Conservation (phyloP, 495 filamentous ascomycete species). For the Penicillium waksmanii region DNA sequence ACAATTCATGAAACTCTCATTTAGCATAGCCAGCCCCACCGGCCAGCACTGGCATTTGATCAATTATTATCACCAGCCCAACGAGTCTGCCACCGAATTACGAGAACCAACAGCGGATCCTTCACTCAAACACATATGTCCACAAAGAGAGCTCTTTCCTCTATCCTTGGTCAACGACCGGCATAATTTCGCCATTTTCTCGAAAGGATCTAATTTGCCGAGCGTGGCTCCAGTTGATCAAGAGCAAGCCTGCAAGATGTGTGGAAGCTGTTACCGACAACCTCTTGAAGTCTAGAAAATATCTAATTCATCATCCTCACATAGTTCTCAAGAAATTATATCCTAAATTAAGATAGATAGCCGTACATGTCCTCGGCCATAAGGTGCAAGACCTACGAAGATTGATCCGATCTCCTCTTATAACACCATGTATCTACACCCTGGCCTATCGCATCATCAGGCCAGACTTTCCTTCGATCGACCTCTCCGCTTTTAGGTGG, state of each 20-base stretch:
- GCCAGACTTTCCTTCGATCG: too few species aligned
- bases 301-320: background rate
- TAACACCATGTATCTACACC: too few species aligned
- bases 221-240: background rate
- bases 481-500: too few species aligned
- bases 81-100: background rate
- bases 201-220: background rate
- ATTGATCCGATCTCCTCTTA: too few species aligned
- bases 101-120: background rate
- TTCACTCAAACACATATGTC: conserved; percentile 1
- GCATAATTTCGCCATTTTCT: conserved; percentile 3
- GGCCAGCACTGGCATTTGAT: conserved; percentile 3
- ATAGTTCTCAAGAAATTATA: background rate
- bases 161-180: conserved; percentile 2
- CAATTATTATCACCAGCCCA: conserved; percentile 3
- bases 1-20: conserved; percentile 3
- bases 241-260: conserved; percentile 1
- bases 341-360: background rate
- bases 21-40: background rate
- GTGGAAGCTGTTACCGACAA: conserved; percentile 1
- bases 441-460: too few species aligned
- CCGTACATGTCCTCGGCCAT: too few species aligned
- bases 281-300: background rate
- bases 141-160: background rate
- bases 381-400: too few species aligned